These are phyloP conservation scores for Cymbopogon flexuosus DNA, from an alignment of 202 grass and related monocot genomes.

Conservation along the genomic window DNA sequence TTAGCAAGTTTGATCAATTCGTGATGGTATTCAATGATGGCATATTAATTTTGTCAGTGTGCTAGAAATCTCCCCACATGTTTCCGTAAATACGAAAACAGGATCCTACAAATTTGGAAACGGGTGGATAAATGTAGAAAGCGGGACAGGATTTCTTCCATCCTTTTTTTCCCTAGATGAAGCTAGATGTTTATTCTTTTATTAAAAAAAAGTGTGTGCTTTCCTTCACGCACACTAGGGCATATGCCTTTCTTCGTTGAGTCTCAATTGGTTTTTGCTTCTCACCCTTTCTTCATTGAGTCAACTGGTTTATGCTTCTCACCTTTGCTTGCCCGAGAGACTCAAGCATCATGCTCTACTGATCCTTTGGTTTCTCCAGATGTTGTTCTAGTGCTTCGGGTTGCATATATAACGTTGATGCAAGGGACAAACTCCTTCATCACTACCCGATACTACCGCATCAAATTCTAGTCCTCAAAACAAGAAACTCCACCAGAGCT, in stretches of 20 bases:
- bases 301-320: neutral
- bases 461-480: too few species aligned
- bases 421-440: neutral
- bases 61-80: too few species aligned
- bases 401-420: neutral
- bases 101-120: too few species aligned
- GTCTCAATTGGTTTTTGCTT: neutral
- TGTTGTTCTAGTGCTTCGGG: neutral
- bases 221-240: neutral
- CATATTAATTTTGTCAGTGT: too few species aligned
- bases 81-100: too few species aligned
- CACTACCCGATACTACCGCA: too few species aligned
- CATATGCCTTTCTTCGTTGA: neutral
- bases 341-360: neutral
- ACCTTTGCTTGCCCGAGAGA: constrained; percentile 9
- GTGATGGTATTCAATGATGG: too few species aligned
- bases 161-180: too few species aligned
- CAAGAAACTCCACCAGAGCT: too few species aligned
- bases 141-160: too few species aligned
- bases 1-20: too few species aligned
- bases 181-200: too few species aligned
- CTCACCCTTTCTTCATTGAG: neutral
- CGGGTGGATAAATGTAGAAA: neutral
- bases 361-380: neutral
- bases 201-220: neutral